These are phyloP conservation scores for Fusarium proliferatum DNA, from an alignment of 2,329 filamentous ascomycete species.

Conservation along the genomic window DNA sequence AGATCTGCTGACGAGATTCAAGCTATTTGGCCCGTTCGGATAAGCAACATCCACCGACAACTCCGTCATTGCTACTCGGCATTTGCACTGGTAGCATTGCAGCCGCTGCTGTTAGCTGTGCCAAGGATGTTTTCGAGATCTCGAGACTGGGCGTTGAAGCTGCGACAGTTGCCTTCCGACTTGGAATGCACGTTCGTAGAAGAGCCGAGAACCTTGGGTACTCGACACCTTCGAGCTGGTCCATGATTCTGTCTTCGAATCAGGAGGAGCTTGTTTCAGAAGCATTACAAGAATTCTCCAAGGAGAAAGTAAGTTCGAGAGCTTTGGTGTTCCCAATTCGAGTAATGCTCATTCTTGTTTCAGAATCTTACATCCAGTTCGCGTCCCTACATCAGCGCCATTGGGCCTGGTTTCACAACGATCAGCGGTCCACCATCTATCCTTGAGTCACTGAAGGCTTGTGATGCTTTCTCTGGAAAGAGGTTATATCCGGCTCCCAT, in stretches of 20 bases:
- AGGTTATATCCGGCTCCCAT: not conserved
- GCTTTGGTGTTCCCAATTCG: fast-evolving
- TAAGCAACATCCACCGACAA: not conserved
- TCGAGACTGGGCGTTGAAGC: not conserved
- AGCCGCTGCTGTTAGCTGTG: fast-evolving
- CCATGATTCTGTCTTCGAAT: not conserved
- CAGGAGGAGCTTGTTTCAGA: not conserved
- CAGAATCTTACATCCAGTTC: not conserved
- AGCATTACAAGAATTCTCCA: not conserved
- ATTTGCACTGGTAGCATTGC: not conserved
- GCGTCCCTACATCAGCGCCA: not conserved
- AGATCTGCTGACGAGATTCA: fast-evolving
- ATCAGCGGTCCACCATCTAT: not conserved
- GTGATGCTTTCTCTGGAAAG: not conserved
- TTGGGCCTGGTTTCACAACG: not conserved
- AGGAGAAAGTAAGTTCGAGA: fast-evolving
- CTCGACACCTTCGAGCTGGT: not conserved
- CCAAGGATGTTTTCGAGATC: not conserved
- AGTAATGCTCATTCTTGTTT: fast-evolving
- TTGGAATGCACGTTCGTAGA: not conserved
- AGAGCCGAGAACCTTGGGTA: not conserved
- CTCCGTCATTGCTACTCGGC: not conserved
- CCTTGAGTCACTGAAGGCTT: not conserved
- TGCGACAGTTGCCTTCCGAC: not conserved
- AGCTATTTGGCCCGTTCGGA: not conserved